These are phyloP conservation scores for Diplosphaera chodatii DNA, from an alignment of 139 green algal genomes.

Conservation along the genomic window DNA sequence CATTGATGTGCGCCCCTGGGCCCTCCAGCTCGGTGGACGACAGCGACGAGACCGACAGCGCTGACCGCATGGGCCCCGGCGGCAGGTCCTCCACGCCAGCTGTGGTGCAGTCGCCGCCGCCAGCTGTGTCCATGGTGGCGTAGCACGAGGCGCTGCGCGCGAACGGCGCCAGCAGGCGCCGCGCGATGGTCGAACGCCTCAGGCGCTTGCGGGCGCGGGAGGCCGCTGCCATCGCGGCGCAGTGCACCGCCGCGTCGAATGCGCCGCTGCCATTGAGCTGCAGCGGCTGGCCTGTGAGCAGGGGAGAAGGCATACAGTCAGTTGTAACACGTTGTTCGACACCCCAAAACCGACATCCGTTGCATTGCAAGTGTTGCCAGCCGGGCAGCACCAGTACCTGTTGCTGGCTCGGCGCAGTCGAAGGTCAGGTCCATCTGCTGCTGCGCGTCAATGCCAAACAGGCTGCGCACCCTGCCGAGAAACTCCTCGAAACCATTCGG, in stretches of 20 bases:
- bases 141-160: neutral
- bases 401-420: conserved; percentile 22
- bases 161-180: neutral
- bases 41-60: neutral
- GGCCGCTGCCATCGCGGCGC: conserved; percentile 39
- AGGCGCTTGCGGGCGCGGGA: conserved; percentile 18
- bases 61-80: neutral
- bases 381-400: neutral
- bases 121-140: neutral
- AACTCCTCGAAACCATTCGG: conserved; percentile 23
- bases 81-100: neutral
- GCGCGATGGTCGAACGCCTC: neutral
- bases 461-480: conserved; percentile 15
- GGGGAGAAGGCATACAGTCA: too few species aligned
- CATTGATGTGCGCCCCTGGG: neutral
- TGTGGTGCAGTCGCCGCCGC: neutral
- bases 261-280: conserved; percentile 39
- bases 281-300: conserved; percentile 27
- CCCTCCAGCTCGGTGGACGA: neutral
- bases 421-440: conserved; percentile 30
- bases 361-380: too few species aligned
- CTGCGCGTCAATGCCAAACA: conserved; percentile 35
- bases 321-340: too few species aligned
- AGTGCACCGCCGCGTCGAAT: conserved; percentile 47
- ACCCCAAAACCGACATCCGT: too few species aligned